These are phyloP conservation scores for Staphylotrichum tortipilum DNA, from an alignment of 495 filamentous ascomycete genomes.

Conservation along the genomic window DNA sequence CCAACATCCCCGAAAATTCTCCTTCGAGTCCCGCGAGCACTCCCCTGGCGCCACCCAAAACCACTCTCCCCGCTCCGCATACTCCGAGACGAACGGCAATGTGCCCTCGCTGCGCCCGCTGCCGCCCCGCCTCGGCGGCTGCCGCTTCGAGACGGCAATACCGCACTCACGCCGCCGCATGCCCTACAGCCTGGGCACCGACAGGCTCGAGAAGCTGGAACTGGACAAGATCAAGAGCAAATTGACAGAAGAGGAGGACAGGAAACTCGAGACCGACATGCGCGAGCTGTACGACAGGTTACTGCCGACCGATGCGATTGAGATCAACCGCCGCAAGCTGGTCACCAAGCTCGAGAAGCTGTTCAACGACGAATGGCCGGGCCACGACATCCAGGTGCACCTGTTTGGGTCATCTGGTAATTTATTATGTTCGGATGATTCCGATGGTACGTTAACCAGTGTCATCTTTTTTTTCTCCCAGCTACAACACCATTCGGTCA, in stretches of 20 bases:
- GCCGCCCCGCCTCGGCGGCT: slow-evolving; percentile 46
- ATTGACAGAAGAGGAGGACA: slow-evolving; percentile 67
- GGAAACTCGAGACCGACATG: slow-evolving; percentile 71
- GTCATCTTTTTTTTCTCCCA: too few relatives aligned
- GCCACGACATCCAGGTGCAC: slow-evolving; percentile 78
- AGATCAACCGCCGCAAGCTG: slow-evolving; percentile 62
- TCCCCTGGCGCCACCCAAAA: slow-evolving; percentile 67
- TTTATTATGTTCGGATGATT: slow-evolving; percentile 88
- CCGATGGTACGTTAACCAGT: slow-evolving; percentile 62
- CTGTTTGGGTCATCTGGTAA: slow-evolving; percentile 98
- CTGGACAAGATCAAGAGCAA: slow-evolving; percentile 54
- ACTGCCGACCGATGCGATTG: slow-evolving; percentile 72
- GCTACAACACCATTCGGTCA: not conserved
- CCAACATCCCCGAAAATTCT: slow-evolving; percentile 75
- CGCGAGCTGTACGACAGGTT: slow-evolving; percentile 73
- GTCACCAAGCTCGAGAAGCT: slow-evolving; percentile 78
- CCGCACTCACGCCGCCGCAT: slow-evolving; percentile 56
- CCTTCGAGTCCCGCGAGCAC: slow-evolving; percentile 75
- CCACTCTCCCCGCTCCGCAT: slow-evolving; percentile 82
- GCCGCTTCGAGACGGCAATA: slow-evolving; percentile 67
- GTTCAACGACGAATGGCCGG: slow-evolving; percentile 85
- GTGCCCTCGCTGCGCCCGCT: slow-evolving; percentile 56
- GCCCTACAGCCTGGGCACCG: slow-evolving; percentile 80
- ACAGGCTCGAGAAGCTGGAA: slow-evolving; percentile 61
- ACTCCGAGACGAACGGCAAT: slow-evolving; percentile 74